Percentiles rank a stretch among this genome's conserved stretches.
Conservation (phyloP, 2,329 filamentous ascomycete species). For the Microcera coccophila region DNA sequence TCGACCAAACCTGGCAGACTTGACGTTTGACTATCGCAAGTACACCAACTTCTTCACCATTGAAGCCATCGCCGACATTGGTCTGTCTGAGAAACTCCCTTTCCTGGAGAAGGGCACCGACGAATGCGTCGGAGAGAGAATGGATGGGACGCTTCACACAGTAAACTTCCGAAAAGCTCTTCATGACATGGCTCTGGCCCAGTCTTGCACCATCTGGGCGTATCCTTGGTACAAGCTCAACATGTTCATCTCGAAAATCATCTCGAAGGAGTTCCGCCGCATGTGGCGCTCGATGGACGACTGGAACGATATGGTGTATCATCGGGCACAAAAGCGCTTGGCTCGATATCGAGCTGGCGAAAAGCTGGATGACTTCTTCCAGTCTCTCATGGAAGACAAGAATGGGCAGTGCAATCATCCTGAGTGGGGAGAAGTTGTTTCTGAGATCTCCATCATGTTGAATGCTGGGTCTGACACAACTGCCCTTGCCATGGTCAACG, state of each 20-base stretch:
- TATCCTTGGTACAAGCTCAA: slow-evolving; percentile 49
- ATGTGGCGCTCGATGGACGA: slow-evolving; percentile 30
- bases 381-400: slow-evolving; percentile 49
- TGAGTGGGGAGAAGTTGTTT: slow-evolving; percentile 56
- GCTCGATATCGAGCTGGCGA: slow-evolving; percentile 39
- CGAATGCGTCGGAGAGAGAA: slow-evolving; percentile 37
- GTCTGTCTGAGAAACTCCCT: slow-evolving; percentile 47
- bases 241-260: slow-evolving; percentile 43
- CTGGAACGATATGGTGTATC: slow-evolving; percentile 38
- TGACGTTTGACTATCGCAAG: slow-evolving; percentile 47
- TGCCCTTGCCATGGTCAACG: slow-evolving; percentile 46
- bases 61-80: slow-evolving; percentile 55
- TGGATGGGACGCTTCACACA: slow-evolving; percentile 44
- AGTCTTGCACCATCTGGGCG: slow-evolving; percentile 47
- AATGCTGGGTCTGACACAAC: slow-evolving; percentile 51
- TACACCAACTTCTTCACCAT: slow-evolving; percentile 55
- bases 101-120: slow-evolving; percentile 50
- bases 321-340: slow-evolving; percentile 36
- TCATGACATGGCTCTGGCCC: slow-evolving; percentile 47
- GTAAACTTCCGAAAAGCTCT: slow-evolving; percentile 48
- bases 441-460: slow-evolving; percentile 52
- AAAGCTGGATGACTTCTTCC: slow-evolving; percentile 57
- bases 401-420: slow-evolving; percentile 37
- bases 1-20: slow-evolving; percentile 32
- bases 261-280: slow-evolving; percentile 39